Conservation (phyloP, 306 rosid species). For the Quercus parvula region DNA sequence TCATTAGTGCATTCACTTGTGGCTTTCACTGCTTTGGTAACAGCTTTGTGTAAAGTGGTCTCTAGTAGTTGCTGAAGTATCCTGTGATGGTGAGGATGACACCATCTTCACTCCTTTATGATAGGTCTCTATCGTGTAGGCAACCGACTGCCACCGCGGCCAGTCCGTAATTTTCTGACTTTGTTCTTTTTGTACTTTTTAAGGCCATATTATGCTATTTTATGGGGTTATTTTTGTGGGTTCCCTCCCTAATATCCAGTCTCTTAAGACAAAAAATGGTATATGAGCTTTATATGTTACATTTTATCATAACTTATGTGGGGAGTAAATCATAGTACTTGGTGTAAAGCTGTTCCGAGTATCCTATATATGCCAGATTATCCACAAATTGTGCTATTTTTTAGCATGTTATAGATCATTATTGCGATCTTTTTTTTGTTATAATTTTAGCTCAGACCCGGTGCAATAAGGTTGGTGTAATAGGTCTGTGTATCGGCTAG, state of each 20-base stretch:
- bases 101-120: constrained; percentile 22
- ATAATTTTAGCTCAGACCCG: background rate
- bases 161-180: constrained; percentile 27
- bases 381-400: background rate
- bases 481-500: no score
- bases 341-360: constrained; percentile 26
- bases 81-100: constrained; percentile 25
- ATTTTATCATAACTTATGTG: constrained; percentile 6
- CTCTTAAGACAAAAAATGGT: constrained; percentile 14
- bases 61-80: constrained; percentile 27
- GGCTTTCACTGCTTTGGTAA: constrained; percentile 28
- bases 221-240: constrained; percentile 33
- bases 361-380: background rate
- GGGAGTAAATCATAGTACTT: constrained; percentile 2
- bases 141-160: constrained; percentile 23
- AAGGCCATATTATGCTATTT: constrained; percentile 10
- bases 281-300: constrained; percentile 3
- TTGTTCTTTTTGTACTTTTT: background rate
- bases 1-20: constrained; percentile 14
- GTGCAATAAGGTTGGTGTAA: background rate
- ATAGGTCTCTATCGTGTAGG: constrained; percentile 28
- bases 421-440: background rate
- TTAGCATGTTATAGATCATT: background rate
- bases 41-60: constrained; percentile 50
- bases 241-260: constrained; percentile 28